These are phyloP conservation scores for Polygonum aviculare DNA, from an alignment of 148 eudicot genomes.

Conservation along the genomic window DNA sequence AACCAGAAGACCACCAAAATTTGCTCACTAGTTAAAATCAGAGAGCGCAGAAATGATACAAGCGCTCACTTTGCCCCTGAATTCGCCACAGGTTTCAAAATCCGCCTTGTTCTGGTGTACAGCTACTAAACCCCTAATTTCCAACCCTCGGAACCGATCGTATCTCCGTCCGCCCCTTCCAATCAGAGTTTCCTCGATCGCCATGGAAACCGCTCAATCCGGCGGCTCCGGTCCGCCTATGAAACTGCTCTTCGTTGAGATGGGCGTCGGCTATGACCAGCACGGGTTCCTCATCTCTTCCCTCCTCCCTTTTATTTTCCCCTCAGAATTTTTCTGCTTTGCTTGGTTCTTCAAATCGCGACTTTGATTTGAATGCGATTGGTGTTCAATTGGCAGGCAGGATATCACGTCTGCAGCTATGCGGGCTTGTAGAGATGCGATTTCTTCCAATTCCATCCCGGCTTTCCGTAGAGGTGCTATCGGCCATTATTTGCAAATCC, in stretches of 20 bases:
- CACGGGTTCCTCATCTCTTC: conserved; percentile 36
- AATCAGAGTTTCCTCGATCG: conserved; percentile 9
- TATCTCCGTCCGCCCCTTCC: conserved; percentile 8
- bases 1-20: too few relatives aligned
- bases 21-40: not conserved
- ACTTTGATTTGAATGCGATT: not conserved
- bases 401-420: conserved; percentile 33
- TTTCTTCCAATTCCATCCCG: conserved; percentile 91
- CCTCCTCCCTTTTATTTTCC: not conserved
- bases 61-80: not conserved
- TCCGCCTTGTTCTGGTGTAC: not conserved
- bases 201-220: not conserved
- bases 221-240: too few relatives aligned
- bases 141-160: not conserved
- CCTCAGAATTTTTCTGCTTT: not conserved
- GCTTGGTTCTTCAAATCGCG: not conserved
- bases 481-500: not conserved
- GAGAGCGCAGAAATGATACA: not conserved
- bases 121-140: not conserved
- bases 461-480: conserved; percentile 80
- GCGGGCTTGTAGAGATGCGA: conserved; percentile 61
- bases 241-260: too few relatives aligned
- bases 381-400: too few relatives aligned
- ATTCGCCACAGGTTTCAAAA: not conserved
- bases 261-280: too few relatives aligned